These are phyloP conservation scores for Coemansia linderi DNA, from an alignment of 371 early-diverging fungal species.

Conservation along the genomic window DNA sequence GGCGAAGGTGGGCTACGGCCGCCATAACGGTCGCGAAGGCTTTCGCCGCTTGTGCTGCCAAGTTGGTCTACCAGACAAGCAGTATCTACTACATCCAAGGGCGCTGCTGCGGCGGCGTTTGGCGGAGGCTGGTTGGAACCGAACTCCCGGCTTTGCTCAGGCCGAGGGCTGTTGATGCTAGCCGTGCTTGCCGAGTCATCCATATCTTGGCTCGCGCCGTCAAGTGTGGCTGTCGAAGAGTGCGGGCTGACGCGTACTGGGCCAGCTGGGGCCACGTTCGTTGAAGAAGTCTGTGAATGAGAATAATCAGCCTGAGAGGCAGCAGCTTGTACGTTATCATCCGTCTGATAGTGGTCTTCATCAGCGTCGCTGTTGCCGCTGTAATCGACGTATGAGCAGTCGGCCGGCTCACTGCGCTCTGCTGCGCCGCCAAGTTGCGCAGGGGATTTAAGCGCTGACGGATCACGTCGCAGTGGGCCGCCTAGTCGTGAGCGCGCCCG, in stretches of 20 bases:
- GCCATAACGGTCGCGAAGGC: background rate
- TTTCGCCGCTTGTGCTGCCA: background rate
- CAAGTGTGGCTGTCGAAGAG: conserved; percentile 49
- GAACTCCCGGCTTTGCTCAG: conserved; percentile 5
- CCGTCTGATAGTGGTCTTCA: conserved; percentile 1
- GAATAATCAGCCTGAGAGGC: background rate
- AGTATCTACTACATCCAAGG: background rate
- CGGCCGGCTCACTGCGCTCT: conserved; percentile 8
- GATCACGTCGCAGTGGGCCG: conserved; percentile 25
- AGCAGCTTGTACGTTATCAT: background rate
- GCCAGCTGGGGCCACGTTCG: background rate
- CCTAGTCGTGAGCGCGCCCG: conserved; percentile 33
- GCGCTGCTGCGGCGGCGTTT: background rate
- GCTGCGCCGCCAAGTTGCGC: background rate
- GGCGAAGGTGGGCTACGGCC: background rate
- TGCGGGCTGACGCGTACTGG: conserved; percentile 24
- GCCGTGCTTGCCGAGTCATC: conserved; percentile 44
- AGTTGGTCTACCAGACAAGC: background rate
- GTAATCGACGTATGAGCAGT: conserved; percentile 47
- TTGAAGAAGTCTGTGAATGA: background rate
- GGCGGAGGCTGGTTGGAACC: conserved; percentile 7
- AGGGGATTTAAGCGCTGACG: background rate
- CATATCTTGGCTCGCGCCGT: conserved; percentile 25
- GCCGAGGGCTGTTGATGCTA: conserved; percentile 39
- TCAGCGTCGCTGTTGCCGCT: conserved; percentile 26